Conservation (phyloP, 148 eudicot species). For the Amaranthus palmeri region DNA sequence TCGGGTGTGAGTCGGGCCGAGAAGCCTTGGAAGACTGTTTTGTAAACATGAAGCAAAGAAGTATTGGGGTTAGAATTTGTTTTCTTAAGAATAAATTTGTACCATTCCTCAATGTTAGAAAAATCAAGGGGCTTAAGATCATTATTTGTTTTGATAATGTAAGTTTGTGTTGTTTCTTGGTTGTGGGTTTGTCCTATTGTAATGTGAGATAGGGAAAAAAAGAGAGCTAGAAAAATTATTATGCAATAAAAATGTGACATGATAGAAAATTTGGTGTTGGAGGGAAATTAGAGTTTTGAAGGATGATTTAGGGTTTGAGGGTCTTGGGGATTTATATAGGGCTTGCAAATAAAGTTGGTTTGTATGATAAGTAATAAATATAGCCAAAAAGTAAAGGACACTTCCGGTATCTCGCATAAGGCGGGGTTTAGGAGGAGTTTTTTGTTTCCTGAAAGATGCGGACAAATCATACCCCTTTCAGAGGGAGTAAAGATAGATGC, state of each 20-base stretch:
- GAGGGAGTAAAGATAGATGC: too few relatives aligned
- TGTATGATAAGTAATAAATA: too few relatives aligned
- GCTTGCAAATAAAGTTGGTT: too few relatives aligned
- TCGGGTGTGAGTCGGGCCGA: slow-evolving; percentile 17
- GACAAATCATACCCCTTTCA: too few relatives aligned
- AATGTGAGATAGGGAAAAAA: background rate
- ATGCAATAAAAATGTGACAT: background rate
- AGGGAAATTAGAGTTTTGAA: too few relatives aligned
- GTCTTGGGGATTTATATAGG: too few relatives aligned
- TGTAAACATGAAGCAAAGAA: slow-evolving; percentile 22
- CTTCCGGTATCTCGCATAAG: too few relatives aligned
- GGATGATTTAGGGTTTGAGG: too few relatives aligned
- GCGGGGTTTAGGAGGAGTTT: too few relatives aligned
- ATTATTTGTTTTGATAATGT: slow-evolving; percentile 20
- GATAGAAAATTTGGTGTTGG: background rate
- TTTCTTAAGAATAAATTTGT: slow-evolving; percentile 9
- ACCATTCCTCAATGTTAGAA: slow-evolving; percentile 25
- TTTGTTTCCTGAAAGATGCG: too few relatives aligned
- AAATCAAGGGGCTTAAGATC: slow-evolving; percentile 14
- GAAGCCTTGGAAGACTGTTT: slow-evolving; percentile 29
- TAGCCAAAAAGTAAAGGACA: too few relatives aligned
- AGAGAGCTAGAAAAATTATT: background rate
- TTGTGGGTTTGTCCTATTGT: background rate
- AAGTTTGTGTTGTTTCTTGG: slow-evolving; percentile 12
- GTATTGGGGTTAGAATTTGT: background rate